Percentiles rank a stretch among this genome's conserved stretches.
phyloP scores from a whole-genome alignment of 352 stramenopile genomes.

The Phytophthora pistaciae region DNA sequence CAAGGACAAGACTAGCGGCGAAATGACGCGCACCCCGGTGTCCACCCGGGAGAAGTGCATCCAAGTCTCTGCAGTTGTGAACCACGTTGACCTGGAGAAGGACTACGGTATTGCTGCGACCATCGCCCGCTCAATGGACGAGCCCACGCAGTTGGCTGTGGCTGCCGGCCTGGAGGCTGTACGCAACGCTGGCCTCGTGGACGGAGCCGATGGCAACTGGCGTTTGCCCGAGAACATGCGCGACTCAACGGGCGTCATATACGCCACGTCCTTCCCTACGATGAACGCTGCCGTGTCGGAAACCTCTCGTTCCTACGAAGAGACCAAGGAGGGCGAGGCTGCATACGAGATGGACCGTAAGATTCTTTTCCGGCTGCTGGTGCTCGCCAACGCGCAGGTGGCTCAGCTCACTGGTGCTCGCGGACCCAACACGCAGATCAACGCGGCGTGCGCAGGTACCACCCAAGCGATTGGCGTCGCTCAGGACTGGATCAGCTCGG shows the following conservation, averaged over 20 bases:
- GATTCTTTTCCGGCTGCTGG: constrained; percentile 96
- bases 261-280: constrained; percentile 96
- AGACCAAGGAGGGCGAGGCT: constrained; percentile 12
- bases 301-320: constrained; percentile 81
- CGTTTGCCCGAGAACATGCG: constrained; percentile 87
- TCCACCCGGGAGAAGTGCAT: constrained; percentile 68
- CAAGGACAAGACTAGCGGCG: constrained; percentile 56
- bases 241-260: constrained; percentile 94
- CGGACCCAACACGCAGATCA: constrained; percentile 97
- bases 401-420: constrained; percentile 95
- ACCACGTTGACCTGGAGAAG: constrained; percentile 68
- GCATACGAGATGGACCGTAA: constrained; percentile 97
- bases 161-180: constrained; percentile 96
- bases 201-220: constrained; percentile 69
- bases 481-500: constrained; percentile 95
- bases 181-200: constrained; percentile 91
- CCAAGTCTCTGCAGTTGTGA: constrained; percentile 91
- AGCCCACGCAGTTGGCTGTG: constrained; percentile 94
- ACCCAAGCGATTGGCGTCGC: constrained; percentile 94
- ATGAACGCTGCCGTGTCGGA: constrained; percentile 95
- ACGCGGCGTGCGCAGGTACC: constrained; percentile 96
- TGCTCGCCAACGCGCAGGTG: constrained; percentile 96
- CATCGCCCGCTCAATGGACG: constrained; percentile 96
- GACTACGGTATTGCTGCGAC: constrained; percentile 90
- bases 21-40: constrained; percentile 56